A percentile compares a stretch with the other conserved stretches of the same genome.
Evolutionary conservation across 108 stramenopile species (phyloP).

Genomic region (Skeletonema menzelii): DNA sequence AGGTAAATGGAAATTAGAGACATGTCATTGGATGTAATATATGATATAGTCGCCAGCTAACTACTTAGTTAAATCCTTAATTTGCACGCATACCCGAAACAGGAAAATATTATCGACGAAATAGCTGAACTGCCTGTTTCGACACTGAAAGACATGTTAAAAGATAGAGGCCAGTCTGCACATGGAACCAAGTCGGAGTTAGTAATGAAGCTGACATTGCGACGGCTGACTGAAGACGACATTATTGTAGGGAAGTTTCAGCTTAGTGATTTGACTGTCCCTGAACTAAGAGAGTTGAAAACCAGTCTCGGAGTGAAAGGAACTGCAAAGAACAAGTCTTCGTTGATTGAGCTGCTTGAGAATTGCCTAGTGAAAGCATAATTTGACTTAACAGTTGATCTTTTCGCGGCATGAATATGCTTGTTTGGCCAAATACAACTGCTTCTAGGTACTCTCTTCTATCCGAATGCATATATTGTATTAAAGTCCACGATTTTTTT

Average conservation of each 20-base stretch:
- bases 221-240: constrained; percentile 50
- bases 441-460: no score
- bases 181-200: constrained; percentile 62
- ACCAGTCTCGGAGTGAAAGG: constrained; percentile 31
- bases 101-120: constrained; percentile 44
- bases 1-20: constrained; percentile 13
- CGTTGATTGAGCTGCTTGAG: constrained; percentile 6
- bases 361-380: constrained; percentile 1
- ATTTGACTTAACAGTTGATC: not conserved
- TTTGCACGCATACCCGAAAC: not conserved
- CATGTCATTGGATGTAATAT: not conserved
- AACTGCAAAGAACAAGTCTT: constrained; percentile 12
- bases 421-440: no score
- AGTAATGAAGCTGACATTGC: constrained; percentile 50
- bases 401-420: not conserved
- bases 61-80: constrained; percentile 4
- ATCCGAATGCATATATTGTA: no score
- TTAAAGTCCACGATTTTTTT: not conserved
- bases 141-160: constrained; percentile 33
- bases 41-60: not conserved
- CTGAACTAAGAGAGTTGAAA: constrained; percentile 48
- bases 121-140: constrained; percentile 35
- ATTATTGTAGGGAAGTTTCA: constrained; percentile 38
- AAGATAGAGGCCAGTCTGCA: constrained; percentile 23
- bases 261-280: constrained; percentile 28